Evolutionary conservation across 345 rosid genomes (phyloP).

Genomic region (Atalantia buxifolia): DNA sequence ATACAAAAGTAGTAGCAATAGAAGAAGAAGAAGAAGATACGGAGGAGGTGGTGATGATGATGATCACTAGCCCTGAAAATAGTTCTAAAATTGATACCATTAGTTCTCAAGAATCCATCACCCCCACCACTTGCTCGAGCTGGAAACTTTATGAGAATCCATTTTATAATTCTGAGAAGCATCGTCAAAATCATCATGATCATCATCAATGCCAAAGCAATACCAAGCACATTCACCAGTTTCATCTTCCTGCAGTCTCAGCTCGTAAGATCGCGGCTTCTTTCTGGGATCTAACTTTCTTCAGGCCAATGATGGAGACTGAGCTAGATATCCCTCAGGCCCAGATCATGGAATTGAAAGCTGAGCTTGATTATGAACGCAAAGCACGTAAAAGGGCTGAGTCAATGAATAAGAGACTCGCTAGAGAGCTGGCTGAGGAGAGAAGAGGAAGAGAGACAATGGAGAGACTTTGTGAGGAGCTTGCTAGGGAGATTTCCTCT

Average conservation of each 20-base stretch:
- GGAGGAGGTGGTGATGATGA: slow-evolving; percentile 51
- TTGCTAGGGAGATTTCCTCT: slow-evolving; percentile 47
- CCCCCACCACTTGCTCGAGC: slow-evolving; percentile 45
- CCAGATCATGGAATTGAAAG: slow-evolving; percentile 62
- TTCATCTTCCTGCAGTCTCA: slow-evolving; percentile 21
- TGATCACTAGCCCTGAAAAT: slow-evolving; percentile 34
- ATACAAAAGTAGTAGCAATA: slow-evolving; percentile 13
- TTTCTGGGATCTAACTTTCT: slow-evolving; percentile 66
- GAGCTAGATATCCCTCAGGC: slow-evolving; percentile 45
- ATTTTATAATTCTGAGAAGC: slow-evolving; percentile 35
- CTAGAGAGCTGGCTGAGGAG: slow-evolving; percentile 63
- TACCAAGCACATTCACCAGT: slow-evolving; percentile 25
- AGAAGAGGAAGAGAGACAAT: slow-evolving; percentile 56
- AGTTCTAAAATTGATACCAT: slow-evolving; percentile 21
- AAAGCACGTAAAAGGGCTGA: slow-evolving; percentile 61
- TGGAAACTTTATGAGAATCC: slow-evolving; percentile 85
- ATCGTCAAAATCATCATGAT: slow-evolving; percentile 15
- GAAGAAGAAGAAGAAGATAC: slow-evolving; percentile 24
- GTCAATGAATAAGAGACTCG: slow-evolving; percentile 54
- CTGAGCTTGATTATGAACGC: slow-evolving; percentile 65
- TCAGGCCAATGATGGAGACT: slow-evolving; percentile 49
- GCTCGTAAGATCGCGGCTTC: slow-evolving; percentile 44
- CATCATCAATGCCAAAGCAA: slow-evolving; percentile 22
- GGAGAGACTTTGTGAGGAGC: slow-evolving; percentile 58
- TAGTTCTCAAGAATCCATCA: slow-evolving; percentile 25